phyloP scores from a whole-genome alignment of 257 asterid genomes.

The Eustoma russellianum region DNA sequence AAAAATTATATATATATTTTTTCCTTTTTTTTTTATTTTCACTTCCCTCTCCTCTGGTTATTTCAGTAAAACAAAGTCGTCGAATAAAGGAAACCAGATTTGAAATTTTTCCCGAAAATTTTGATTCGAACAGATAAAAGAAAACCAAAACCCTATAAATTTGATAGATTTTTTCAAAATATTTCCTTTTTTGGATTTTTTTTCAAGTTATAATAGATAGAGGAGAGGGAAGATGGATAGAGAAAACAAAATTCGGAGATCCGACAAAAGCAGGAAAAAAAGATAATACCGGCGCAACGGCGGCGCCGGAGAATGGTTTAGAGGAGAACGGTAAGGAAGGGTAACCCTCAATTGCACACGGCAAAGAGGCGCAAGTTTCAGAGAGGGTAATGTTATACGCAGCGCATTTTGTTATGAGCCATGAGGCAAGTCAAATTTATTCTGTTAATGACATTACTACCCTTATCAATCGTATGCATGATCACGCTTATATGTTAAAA shows the following conservation, averaged over 20 bases:
- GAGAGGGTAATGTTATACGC: too few species aligned
- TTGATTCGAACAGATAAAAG: conserved; percentile 14
- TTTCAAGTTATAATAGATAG: conserved; percentile 13
- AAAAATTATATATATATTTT: conserved; percentile 10
- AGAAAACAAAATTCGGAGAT: conserved; percentile 28
- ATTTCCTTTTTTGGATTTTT: conserved; percentile 27
- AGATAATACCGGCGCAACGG: conserved; percentile 35
- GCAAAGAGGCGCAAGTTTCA: not conserved
- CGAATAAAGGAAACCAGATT: conserved; percentile 4
- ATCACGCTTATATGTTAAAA: too few species aligned
- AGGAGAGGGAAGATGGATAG: conserved; percentile 43
- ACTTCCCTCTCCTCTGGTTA: conserved; percentile 96
- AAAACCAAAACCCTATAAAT: conserved; percentile 20
- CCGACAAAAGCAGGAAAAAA: conserved; percentile 20
- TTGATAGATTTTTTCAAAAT: conserved; percentile 16
- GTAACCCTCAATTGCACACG: conserved; percentile 20
- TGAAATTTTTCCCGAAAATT: conserved; percentile 5
- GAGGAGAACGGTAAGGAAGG: conserved; percentile 5
- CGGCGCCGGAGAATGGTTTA: conserved; percentile 29
- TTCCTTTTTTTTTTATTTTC: conserved; percentile 32
- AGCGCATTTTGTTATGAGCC: too few species aligned
- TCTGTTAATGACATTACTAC: too few species aligned
- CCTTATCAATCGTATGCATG: too few species aligned
- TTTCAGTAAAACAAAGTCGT: conserved; percentile 24
- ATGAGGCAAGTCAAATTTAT: too few species aligned